These are phyloP conservation scores for Solanum tarapatanum DNA, from an alignment of 257 asterid genomes.

Conservation along the genomic window DNA sequence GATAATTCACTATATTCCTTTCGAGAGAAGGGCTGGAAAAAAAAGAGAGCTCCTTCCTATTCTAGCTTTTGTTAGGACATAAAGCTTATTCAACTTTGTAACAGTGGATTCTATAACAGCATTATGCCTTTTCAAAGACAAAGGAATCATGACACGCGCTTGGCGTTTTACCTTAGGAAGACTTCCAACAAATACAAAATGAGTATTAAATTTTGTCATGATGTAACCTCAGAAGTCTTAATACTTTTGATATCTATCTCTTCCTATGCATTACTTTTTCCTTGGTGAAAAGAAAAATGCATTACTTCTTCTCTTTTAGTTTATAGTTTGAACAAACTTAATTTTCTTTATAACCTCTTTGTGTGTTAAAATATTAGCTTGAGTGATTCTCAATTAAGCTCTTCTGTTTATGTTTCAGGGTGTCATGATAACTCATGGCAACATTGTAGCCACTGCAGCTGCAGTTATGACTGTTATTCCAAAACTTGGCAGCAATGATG, in stretches of 20 bases:
- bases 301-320: neutral
- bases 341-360: neutral
- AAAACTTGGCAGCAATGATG: conserved; percentile 50
- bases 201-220: neutral
- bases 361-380: neutral
- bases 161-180: neutral
- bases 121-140: neutral
- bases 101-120: neutral
- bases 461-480: conserved; percentile 91
- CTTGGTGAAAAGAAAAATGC: neutral
- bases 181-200: neutral
- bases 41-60: neutral
- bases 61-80: neutral
- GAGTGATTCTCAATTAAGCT: neutral
- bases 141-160: neutral
- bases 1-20: no score
- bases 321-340: neutral
- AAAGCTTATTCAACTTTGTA: neutral
- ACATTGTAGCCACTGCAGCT: conserved; percentile 84
- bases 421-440: conserved; percentile 92
- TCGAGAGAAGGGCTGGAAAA: neutral
- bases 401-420: conserved; percentile 26
- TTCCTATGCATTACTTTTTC: neutral
- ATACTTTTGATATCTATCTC: neutral
- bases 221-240: neutral